Base-by-base conservation (phyloP, 805 yeast species). In the Yueomyces sp. region DNA sequence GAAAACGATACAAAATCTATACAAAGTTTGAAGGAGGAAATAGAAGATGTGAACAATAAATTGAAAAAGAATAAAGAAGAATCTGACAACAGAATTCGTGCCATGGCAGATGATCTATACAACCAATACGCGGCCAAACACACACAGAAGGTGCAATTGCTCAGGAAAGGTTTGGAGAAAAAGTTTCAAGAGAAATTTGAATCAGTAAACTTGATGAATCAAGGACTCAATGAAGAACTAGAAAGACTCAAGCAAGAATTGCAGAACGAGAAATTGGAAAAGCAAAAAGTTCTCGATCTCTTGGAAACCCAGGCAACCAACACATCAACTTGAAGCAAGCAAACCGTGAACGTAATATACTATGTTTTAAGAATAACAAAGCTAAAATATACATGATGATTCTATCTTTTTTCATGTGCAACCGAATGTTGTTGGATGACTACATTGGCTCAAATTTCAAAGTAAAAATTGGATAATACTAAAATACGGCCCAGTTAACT, bases 91-190 rank as follows among this genome's bases (percentile, higher is more conserved):
- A 72, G 75, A 52, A 61, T 81, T 36, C 76, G 77, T 48, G 73
- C 76, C 48, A 62, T 83, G 40, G 84, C 88, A 0, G 79, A 77
- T 46, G 85, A 79, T 51, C 64, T 84, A 8, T 83, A 83, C 53
- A 68, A 74, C 36, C 87, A 81, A 55, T 84, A 84, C 54, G 75
- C 85, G 2, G 77, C 80, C 41, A 84, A 85, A 55, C 94, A 85
- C 54, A 85, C 79, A 48, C 73, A 74, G 42, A 84, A 84, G 58
- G 81, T 84, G 6, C 69, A 70, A 11, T 72, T 76, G 32, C 63
- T 79, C 53, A 80, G 76, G 55, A 70, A 72, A 45, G 77, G 76
- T 2, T 76, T 74, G 54, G 81, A 77, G 51, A 62, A 65, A 32
- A 76, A 73, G 52, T 75, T 73, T 68, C 63, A 69, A 41, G 56